Conservation (phyloP, 2,329 filamentous ascomycete genomes). For the Thielaviopsis punctulata region DNA sequence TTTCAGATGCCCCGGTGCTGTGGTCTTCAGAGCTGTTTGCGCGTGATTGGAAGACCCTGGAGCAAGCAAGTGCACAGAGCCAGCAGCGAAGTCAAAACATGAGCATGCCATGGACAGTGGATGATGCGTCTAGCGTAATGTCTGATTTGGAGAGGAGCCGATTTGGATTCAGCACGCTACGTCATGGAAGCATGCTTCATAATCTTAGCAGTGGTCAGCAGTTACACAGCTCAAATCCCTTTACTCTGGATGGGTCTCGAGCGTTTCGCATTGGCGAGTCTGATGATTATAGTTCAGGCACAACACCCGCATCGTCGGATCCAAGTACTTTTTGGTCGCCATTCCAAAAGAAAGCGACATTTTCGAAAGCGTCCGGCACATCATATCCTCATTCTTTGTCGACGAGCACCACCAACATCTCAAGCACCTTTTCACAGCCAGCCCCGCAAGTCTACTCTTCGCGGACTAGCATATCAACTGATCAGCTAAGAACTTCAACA, state of each 20-base stretch:
- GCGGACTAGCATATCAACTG: slow-evolving; percentile 24
- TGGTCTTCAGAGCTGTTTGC: slow-evolving; percentile 86
- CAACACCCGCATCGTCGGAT: neutral
- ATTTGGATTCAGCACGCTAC: neutral
- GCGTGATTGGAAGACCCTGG: slow-evolving; percentile 51
- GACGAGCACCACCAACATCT: slow-evolving; percentile 41
- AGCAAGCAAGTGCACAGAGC: slow-evolving; percentile 20
- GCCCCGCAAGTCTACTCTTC: slow-evolving; percentile 27
- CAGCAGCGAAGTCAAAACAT: slow-evolving; percentile 22
- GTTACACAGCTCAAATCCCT: neutral
- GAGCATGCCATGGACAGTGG: slow-evolving; percentile 27
- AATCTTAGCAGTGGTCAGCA: slow-evolving; percentile 32
- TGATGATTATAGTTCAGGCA: neutral
- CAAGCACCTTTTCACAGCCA: slow-evolving; percentile 29
- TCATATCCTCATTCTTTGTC: slow-evolving; percentile 44
- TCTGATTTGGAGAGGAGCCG: slow-evolving; percentile 32
- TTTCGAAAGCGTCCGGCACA: slow-evolving; percentile 38
- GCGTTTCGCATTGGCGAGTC: neutral
- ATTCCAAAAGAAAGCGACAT: slow-evolving; percentile 47
- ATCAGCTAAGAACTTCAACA: slow-evolving; percentile 45
- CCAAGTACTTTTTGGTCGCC: slow-evolving; percentile 68
- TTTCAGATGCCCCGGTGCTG: slow-evolving; percentile 69
- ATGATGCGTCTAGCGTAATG: slow-evolving; percentile 35
- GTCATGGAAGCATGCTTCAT: slow-evolving; percentile 27
- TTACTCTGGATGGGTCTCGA: neutral